phyloP scores from a whole-genome alignment of 2,329 filamentous ascomycete genomes.

The Pseudofabraea citricarpa region DNA sequence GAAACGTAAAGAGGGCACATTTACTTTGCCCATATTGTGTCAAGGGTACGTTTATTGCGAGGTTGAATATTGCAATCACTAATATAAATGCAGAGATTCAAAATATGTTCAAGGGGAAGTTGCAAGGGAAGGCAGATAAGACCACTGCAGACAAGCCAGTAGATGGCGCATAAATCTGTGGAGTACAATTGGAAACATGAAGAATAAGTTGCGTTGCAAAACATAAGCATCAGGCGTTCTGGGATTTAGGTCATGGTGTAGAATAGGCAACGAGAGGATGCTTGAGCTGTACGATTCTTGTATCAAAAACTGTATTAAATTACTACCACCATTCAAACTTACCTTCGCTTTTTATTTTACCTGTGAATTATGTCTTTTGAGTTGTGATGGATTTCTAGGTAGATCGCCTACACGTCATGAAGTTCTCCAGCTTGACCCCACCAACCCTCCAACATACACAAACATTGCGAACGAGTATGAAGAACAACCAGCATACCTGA shows the following conservation, averaged over 20 bases:
- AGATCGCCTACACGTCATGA: too few species aligned
- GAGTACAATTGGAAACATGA: too few species aligned
- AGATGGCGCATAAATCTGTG: slow-evolving; percentile 2
- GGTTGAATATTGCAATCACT: slow-evolving; percentile 4
- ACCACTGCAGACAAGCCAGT: slow-evolving; percentile 4
- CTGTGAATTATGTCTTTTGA: too few species aligned
- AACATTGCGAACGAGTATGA: slow-evolving; percentile 6
- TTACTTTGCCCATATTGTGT: slow-evolving; percentile 84
- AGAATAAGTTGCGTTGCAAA: too few species aligned
- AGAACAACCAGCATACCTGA: slow-evolving; percentile 8
- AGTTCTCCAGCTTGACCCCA: slow-evolving; percentile 9
- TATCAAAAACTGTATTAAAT: too few species aligned
- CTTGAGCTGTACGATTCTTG: slow-evolving; percentile 10
- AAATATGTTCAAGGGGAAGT: slow-evolving; percentile 22
- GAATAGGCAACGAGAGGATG: slow-evolving; percentile 1
- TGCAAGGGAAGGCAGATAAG: slow-evolving; percentile 14
- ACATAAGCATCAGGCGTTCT: slow-evolving; percentile 19
- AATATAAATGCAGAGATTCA: slow-evolving; percentile 23
- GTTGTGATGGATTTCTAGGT: too few species aligned
- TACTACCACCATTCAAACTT: too few species aligned
- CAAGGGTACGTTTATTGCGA: slow-evolving; percentile 54
- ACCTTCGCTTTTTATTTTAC: too few species aligned
- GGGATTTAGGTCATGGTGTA: slow-evolving; percentile 3
- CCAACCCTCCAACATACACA: slow-evolving; percentile 8
- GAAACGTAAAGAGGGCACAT: slow-evolving; percentile 82